Percentiles rank a stretch among this genome's conserved stretches.
Conservation (phyloP, 345 rosid genomes). For the Eucalyptus regnans region DNA sequence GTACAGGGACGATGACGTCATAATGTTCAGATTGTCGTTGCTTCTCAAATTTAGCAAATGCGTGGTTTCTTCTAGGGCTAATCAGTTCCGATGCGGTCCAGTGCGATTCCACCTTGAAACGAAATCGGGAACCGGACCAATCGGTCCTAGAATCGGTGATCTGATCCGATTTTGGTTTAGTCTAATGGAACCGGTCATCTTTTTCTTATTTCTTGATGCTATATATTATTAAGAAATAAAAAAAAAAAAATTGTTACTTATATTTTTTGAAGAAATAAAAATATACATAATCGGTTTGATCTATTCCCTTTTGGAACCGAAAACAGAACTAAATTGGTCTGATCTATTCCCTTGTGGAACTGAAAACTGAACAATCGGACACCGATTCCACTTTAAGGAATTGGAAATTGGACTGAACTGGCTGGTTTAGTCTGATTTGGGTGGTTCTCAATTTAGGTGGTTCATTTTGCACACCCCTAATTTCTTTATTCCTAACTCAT, state of each 20-base stretch:
- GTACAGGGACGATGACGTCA: neutral
- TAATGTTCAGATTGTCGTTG: neutral
- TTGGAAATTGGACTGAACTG: rapidly evolving
- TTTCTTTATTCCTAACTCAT: too few species aligned
- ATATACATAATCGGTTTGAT: rapidly evolving
- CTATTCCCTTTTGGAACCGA: rapidly evolving
- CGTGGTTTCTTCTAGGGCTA: too few species aligned
- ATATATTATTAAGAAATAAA: too few species aligned
- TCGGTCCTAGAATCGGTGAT: too few species aligned
- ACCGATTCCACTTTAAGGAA: rapidly evolving
- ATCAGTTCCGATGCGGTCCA: too few species aligned
- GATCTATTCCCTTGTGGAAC: rapidly evolving
- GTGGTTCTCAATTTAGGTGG: rapidly evolving
- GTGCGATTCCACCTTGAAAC: too few species aligned
- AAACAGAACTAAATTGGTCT: rapidly evolving
- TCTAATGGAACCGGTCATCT: too few species aligned
- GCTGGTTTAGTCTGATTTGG: rapidly evolving
- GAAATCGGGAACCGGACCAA: too few species aligned
- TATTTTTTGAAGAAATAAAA: too few species aligned
- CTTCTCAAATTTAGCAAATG: too few species aligned
- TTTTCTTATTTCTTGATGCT: too few species aligned
- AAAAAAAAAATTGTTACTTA: too few species aligned
- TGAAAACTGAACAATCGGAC: rapidly evolving
- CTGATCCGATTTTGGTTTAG: rapidly evolving
- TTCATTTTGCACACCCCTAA: rapidly evolving